Base-by-base conservation (phyloP, 208 protist genomes). In the Leptomonas seymouri region DNA sequence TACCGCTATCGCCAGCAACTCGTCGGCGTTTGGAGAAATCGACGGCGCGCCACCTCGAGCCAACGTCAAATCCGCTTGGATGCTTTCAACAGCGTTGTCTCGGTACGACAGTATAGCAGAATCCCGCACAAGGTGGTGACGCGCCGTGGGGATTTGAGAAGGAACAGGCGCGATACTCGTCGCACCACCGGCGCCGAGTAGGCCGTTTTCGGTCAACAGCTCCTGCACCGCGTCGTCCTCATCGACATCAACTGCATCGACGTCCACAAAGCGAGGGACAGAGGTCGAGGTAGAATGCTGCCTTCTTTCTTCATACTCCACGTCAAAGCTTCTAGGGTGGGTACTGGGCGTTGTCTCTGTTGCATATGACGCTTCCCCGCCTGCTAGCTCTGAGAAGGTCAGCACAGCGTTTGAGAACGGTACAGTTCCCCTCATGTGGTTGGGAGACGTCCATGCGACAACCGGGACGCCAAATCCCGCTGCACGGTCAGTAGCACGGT, bases 101-200 rank as follows among this genome's bases (percentile, higher is more conserved):
- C 56, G 45, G 28, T 76, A 76, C 8, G 56, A 65, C 39, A 76
- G 57, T 30, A 76, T 56, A 1, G 71, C 63, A 2, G 71, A 34
- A 61, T 76, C 71, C 16, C 71, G 71, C 20, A 71, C 21, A 23
- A 46, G 28, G 14, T 45, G 14, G 23, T 44, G 41, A 0, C 30
- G 42, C 7, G 20, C 31, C 23, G 50, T 6, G 15, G 61, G 49
- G 6, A 44, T 9, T 18, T 15, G 11, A 44, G 45, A 34, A 36
- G 36, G 23, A 21, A n/a, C 23, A 18, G 16, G 0, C 3, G 41
- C 6, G 39, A 41, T 34, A 41, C 36, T 49, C 11, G 25, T 16
- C 0, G n/a, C 39, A 0, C 28, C 18, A 28, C 42, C 7, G n/a
- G 31, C 25, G 44, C 41, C n/a, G n/a, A n/a, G n/a, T n/a, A n/a